phyloP scores from a whole-genome alignment of 305 asterid genomes.

The Fraxinus sp. region DNA sequence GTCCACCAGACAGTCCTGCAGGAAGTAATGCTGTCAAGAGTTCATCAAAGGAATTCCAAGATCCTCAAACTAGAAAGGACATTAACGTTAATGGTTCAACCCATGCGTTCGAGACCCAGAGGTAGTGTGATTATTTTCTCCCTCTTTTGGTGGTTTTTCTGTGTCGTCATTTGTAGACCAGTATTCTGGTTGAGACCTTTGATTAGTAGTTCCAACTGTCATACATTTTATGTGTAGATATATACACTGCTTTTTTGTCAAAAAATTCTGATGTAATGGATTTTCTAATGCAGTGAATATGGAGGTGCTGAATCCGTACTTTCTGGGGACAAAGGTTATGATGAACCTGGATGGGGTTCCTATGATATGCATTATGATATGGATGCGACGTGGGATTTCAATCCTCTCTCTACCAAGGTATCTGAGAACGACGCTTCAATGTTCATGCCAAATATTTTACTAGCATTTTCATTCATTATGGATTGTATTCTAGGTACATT shows the following conservation, averaged over 20 bases:
- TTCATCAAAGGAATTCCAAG: slow-evolving; percentile 57
- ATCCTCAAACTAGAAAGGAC: slow-evolving; percentile 43
- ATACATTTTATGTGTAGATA: background rate
- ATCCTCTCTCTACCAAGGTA: slow-evolving; percentile 55
- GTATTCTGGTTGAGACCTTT: background rate
- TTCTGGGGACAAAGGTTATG: slow-evolving; percentile 63
- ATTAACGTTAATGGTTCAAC: slow-evolving; percentile 62
- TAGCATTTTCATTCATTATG: background rate
- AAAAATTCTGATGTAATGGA: slow-evolving; percentile 5
- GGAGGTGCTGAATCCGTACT: slow-evolving; percentile 59
- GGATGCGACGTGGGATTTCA: slow-evolving; percentile 63
- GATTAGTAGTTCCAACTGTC: background rate
- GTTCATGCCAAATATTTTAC: background rate
- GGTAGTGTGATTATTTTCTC: slow-evolving; percentile 42
- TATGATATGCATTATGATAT: slow-evolving; percentile 69
- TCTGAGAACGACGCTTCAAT: slow-evolving; percentile 8
- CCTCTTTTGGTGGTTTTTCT: background rate
- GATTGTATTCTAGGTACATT: background rate
- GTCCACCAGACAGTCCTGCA: slow-evolving; percentile 75
- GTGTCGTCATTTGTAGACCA: background rate
- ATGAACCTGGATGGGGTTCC: slow-evolving; percentile 76
- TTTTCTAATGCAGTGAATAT: slow-evolving; percentile 58
- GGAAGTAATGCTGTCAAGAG: slow-evolving; percentile 47
- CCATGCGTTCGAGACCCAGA: slow-evolving; percentile 60
- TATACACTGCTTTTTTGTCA: background rate